Base-by-base conservation (phyloP, 192 early-diverging fungal species). In the Entomortierella chlamydospora region DNA sequence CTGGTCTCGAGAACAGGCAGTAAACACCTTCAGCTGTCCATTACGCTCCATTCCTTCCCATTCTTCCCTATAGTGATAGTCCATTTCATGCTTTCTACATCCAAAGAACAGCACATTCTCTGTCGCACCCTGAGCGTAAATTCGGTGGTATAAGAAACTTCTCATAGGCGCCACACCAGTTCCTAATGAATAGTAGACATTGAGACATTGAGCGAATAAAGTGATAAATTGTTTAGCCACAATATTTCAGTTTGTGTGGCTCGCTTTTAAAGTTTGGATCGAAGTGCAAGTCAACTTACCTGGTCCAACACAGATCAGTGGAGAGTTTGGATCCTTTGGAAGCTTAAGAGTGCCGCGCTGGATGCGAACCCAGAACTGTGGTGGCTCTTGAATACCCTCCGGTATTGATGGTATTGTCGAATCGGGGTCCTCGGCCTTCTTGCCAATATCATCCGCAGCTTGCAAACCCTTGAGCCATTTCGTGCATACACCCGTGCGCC, bases 121-220 rank as follows among this genome's bases (percentile, higher is more conserved):
- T 78, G 47, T 33, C 8, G 56, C 67, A 6, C 62, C 70, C 22
- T 81, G 78, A 22, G 64, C 63, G 57, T 81, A 72, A 43, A 81
- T 71, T 13, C 78, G 41, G 42, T 81, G 69, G 22, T 81, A 57
- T 71, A 82, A 61, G 39, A 76, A 76, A 41, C 64, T 70, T 30
- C 95, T 87, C 88, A 99, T 96, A 0, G 97, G 94, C 11, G 98
- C 96, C 25, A 99, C 86, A 22, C 97, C 97, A 0, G 97, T 98
- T 8, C 93, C 90, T 86, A 57, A n/a, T 23, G 3, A 30, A 28
- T n/a, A 5, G 1, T 18, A 13, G 13, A 25, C 22, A 23, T 13
- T 51, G 49, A 13, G 29, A 30, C 23, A 8, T 34, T 10, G 4
- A 45, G 3, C 11, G 8, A 1, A 10, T 17, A 29, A 43, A 58